Evolutionary conservation across 192 early-diverging fungal genomes (phyloP).

Genomic region (Chytriomyces confervae): DNA sequence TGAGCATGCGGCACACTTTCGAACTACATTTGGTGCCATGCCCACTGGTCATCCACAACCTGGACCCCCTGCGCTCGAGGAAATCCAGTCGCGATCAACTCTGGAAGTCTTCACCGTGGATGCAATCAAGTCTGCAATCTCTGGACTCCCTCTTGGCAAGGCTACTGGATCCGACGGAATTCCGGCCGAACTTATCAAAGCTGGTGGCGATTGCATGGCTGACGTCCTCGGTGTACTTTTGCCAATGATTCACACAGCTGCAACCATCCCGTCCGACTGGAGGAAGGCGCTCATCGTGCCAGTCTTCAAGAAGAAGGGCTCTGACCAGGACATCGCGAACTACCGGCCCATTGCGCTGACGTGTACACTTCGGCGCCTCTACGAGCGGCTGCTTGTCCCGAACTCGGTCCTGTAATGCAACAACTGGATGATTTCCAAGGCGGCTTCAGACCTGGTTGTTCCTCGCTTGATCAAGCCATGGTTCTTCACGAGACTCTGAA

Average conservation of each 20-base stretch:
- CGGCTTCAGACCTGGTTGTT: neutral
- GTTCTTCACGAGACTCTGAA: neutral
- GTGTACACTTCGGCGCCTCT: neutral
- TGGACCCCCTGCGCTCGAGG: neutral
- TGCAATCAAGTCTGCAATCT: neutral
- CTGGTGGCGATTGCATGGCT: neutral
- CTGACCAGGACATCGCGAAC: neutral
- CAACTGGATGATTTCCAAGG: neutral
- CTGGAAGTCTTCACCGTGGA: neutral
- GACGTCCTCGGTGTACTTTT: neutral
- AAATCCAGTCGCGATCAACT: neutral
- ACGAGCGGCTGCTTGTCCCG: neutral
- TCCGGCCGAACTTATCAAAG: neutral
- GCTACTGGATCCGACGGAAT: conserved; percentile 2
- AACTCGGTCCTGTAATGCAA: neutral
- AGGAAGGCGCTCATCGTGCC: neutral
- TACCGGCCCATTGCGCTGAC: conserved; percentile 1
- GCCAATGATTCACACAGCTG: neutral
- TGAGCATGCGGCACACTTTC: conserved; percentile 7
- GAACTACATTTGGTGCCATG: neutral
- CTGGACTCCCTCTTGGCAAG: conserved; percentile 9
- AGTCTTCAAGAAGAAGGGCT: conserved; percentile 10
- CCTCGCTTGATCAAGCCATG: conserved; percentile 9
- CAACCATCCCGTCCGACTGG: neutral
- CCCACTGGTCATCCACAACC: neutral